Conservation (phyloP, 176 grass and related monocot genomes). For the Metroxylon sagu region DNA sequence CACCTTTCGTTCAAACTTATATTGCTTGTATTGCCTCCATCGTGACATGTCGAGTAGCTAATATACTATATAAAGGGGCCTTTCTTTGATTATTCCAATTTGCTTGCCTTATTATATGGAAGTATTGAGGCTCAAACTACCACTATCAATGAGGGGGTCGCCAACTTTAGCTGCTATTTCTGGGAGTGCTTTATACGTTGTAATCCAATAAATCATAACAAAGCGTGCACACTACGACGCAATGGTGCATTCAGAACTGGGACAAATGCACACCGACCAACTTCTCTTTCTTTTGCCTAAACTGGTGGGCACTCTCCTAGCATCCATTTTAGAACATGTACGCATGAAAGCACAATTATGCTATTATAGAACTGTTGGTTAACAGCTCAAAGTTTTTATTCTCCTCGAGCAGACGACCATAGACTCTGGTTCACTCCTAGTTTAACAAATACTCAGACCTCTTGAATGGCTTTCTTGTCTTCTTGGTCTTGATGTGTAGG, state of each 20-base stretch:
- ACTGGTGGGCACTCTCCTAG: background rate
- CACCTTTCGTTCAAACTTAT: too few relatives aligned
- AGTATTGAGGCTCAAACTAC: too few relatives aligned
- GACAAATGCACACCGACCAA: constrained; percentile 8
- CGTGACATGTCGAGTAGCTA: too few relatives aligned
- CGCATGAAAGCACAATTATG: background rate
- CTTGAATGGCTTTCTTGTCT: constrained; percentile 12
- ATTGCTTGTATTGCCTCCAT: too few relatives aligned
- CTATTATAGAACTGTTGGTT: background rate
- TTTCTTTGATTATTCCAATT: too few relatives aligned
- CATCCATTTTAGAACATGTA: background rate
- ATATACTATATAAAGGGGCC: too few relatives aligned
- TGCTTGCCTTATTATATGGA: too few relatives aligned
- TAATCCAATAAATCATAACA: constrained; percentile 22
- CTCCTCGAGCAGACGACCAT: background rate
- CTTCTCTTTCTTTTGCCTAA: background rate
- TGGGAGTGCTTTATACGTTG: constrained; percentile 22
- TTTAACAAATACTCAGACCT: constrained; percentile 14
- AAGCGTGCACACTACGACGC: constrained; percentile 11
- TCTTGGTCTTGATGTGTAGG: constrained; percentile 8
- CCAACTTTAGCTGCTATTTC: background rate
- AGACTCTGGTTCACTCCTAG: background rate
- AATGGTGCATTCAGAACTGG: background rate
- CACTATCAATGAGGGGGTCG: too few relatives aligned
- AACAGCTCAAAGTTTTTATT: background rate